Conservation (phyloP, 345 rosid species). For the Brassica rapa region DNA sequence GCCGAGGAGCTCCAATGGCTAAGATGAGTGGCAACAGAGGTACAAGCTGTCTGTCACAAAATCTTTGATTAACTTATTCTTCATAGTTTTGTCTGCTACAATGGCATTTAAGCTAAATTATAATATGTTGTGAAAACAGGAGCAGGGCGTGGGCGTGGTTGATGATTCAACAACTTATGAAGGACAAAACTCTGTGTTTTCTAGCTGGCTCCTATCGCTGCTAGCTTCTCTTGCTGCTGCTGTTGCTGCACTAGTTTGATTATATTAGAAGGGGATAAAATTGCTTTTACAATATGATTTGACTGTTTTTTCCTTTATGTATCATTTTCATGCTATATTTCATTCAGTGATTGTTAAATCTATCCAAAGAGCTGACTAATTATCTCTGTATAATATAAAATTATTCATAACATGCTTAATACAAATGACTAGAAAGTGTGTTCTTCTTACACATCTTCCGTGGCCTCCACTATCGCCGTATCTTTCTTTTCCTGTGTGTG, state of each 20-base stretch:
- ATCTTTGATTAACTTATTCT: too few species aligned
- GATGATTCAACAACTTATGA: conserved; percentile 12
- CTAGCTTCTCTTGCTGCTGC: not conserved
- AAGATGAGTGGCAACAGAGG: conserved; percentile 39
- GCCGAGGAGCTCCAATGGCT: conserved; percentile 33
- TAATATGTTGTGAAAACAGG: conserved; percentile 22
- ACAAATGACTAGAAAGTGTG: not conserved
- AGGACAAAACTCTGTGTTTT: not conserved
- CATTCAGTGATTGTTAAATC: too few species aligned
- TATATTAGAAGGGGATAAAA: conserved; percentile 4
- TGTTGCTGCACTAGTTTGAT: not conserved
- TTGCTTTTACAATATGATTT: not conserved
- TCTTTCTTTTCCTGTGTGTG: too few species aligned
- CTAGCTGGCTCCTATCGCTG: not conserved
- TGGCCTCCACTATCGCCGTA: too few species aligned
- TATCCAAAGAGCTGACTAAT: too few species aligned
- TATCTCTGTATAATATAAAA: not conserved
- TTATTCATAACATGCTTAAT: not conserved
- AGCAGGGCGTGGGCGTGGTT: conserved; percentile 43
- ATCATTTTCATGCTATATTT: not conserved
- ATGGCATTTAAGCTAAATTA: not conserved
- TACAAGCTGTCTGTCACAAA: not conserved
- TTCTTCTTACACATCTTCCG: too few species aligned
- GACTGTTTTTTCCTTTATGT: not conserved
- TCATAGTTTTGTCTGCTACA: not conserved